Evolutionary conservation across 2,329 filamentous ascomycete species (phyloP).

Genomic region (Hypomyces rosellus): DNA sequence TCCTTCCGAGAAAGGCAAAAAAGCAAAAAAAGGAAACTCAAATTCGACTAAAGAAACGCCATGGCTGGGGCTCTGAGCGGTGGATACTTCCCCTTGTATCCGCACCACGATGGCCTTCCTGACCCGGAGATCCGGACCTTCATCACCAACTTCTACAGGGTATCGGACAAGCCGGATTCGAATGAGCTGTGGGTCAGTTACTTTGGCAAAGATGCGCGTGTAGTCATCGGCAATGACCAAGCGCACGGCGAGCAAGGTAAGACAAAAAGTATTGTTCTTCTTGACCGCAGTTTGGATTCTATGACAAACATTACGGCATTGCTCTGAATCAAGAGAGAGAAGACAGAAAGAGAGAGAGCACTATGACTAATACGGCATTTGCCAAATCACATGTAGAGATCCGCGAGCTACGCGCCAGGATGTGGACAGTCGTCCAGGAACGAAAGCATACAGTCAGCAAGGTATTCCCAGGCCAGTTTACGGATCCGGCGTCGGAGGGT

Average conservation of each 20-base stretch:
- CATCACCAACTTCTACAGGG: constrained; percentile 37
- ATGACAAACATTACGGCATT: too few species aligned
- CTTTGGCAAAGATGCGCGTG: constrained; percentile 35
- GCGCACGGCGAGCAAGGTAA: constrained; percentile 31
- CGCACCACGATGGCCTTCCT: constrained; percentile 22
- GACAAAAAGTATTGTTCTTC: not conserved
- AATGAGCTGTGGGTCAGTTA: constrained; percentile 38
- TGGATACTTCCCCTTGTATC: constrained; percentile 27
- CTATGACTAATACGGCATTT: too few species aligned
- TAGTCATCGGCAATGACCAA: constrained; percentile 35
- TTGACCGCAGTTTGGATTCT: too few species aligned
- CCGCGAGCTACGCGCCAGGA: constrained; percentile 31
- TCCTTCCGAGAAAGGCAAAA: too few species aligned
- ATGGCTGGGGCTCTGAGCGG: constrained; percentile 18
- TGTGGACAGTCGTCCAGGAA: constrained; percentile 37
- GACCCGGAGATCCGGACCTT: constrained; percentile 31
- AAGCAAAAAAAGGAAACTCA: not conserved
- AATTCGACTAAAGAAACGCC: not conserved
- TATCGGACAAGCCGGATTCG: constrained; percentile 35
- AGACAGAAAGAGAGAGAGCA: too few species aligned
- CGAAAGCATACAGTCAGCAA: constrained; percentile 36
- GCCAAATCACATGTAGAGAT: constrained; percentile 28
- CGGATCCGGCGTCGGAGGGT: not conserved
- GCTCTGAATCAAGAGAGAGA: too few species aligned
- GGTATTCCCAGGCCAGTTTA: constrained; percentile 36